phyloP scores from a whole-genome alignment of 1,284 basidiomycete genomes.

The Leccinum pachyderme region DNA sequence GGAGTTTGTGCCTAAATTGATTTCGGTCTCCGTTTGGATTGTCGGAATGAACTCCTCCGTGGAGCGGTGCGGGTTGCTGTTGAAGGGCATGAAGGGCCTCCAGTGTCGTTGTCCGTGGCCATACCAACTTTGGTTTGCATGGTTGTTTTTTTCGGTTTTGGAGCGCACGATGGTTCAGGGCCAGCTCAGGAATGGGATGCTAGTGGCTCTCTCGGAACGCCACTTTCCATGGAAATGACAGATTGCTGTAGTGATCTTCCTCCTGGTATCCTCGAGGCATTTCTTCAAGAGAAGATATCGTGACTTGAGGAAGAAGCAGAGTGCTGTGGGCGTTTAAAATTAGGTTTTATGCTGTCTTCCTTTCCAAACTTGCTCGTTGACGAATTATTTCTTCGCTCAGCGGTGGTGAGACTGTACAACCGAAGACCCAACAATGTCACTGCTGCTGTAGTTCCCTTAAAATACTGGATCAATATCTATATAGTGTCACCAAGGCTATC shows the following conservation, averaged over 20 bases:
- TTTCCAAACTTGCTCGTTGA: not conserved
- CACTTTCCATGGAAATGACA: not conserved
- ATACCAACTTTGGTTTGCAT: no score
- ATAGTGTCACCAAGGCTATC: not conserved
- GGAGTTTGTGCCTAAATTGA: not conserved
- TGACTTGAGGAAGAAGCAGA: not conserved
- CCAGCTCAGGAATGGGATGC: no score
- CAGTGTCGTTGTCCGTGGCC: no score
- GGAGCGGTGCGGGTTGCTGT: no score
- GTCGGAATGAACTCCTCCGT: no score
- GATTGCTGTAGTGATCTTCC: not conserved
- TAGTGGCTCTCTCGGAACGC: no score
- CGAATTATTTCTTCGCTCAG: not conserved
- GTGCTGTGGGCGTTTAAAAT: not conserved
- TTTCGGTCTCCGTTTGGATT: not conserved
- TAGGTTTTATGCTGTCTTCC: not conserved
- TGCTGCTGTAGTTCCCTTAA: not conserved
- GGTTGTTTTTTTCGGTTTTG: no score
- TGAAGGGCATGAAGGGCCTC: no score
- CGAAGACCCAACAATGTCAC: not conserved
- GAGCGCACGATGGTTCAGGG: no score
- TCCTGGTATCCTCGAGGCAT: not conserved
- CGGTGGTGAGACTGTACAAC: not conserved
- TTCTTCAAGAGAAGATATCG: not conserved
- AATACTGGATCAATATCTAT: not conserved